Percentiles rank a stretch among this genome's conserved stretches.
Conservation (phyloP, 768 basidiomycete species). For the Trametes villosa region DNA sequence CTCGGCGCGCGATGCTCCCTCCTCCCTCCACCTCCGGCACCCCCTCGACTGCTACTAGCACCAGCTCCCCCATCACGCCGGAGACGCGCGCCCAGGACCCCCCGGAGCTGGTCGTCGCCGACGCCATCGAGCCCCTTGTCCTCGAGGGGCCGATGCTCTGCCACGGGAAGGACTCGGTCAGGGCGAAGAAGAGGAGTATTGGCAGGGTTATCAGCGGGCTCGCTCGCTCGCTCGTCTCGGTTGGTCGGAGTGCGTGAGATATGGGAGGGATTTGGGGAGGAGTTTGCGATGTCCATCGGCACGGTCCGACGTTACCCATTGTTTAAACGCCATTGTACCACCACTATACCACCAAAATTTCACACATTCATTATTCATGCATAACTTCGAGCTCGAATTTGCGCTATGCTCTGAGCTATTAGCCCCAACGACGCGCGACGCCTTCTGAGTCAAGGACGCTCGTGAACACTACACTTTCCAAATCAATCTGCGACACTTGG, state of each 20-base stretch:
- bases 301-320: too few relatives aligned
- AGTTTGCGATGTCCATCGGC: too few relatives aligned
- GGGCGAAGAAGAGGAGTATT: background rate
- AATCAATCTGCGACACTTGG: too few relatives aligned
- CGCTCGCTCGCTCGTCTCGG: background rate
- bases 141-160: constrained; percentile 4
- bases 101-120: constrained; percentile 2
- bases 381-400: too few relatives aligned
- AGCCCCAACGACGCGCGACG: too few relatives aligned
- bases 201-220: background rate
- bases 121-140: background rate
- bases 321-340: background rate
- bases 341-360: too few relatives aligned
- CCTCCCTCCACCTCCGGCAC: constrained; percentile 1
- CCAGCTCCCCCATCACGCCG: constrained; percentile 18
- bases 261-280: background rate
- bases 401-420: too few relatives aligned
- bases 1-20: background rate
- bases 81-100: constrained; percentile 20
- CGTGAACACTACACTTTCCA: too few relatives aligned
- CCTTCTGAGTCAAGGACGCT: too few relatives aligned
- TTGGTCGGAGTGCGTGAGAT: background rate
- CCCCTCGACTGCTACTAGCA: constrained; percentile 1
- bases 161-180: background rate
- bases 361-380: too few relatives aligned